Evolutionary conservation across 2,329 filamentous ascomycete species (phyloP).

Genomic region (Fusarium solani-melongenae): DNA sequence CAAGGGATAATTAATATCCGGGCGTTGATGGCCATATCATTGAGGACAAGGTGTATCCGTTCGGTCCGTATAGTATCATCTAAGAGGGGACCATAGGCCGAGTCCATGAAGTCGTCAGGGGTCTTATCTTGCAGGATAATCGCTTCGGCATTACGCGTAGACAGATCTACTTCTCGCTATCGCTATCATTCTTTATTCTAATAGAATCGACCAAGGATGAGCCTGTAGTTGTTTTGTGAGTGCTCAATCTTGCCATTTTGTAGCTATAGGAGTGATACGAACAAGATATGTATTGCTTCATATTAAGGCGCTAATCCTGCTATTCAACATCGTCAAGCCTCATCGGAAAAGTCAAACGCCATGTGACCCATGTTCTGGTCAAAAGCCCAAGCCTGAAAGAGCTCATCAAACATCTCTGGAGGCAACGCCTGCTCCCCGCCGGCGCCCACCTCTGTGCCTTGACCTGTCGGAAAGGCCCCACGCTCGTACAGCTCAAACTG

Average conservation of each 20-base stretch:
- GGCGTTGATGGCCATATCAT: neutral
- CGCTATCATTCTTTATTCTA: neutral
- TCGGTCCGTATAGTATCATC: neutral
- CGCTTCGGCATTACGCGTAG: neutral
- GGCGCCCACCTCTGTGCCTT: neutral
- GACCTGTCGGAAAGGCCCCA: neutral
- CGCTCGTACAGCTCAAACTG: conserved; percentile 31
- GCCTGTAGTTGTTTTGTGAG: neutral
- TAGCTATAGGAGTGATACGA: neutral
- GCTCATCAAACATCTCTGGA: conserved; percentile 21
- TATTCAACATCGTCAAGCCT: neutral
- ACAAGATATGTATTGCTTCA: neutral
- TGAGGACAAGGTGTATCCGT: neutral
- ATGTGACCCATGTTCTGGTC: conserved; percentile 22
- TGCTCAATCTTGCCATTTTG: neutral
- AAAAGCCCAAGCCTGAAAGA: conserved; percentile 32
- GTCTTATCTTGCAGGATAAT: neutral
- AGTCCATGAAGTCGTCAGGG: neutral
- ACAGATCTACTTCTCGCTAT: neutral
- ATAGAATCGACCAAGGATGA: neutral
- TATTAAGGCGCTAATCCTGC: neutral
- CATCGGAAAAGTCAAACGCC: conserved; percentile 22
- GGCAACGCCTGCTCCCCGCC: conserved; percentile 6
- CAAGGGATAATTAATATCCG: neutral
- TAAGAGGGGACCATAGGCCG: neutral